A percentile compares a stretch with the other conserved stretches of the same genome.
Evolutionary conservation across 2,329 filamentous ascomycete genomes (phyloP).

Genomic region (Ophiostoma ips): DNA sequence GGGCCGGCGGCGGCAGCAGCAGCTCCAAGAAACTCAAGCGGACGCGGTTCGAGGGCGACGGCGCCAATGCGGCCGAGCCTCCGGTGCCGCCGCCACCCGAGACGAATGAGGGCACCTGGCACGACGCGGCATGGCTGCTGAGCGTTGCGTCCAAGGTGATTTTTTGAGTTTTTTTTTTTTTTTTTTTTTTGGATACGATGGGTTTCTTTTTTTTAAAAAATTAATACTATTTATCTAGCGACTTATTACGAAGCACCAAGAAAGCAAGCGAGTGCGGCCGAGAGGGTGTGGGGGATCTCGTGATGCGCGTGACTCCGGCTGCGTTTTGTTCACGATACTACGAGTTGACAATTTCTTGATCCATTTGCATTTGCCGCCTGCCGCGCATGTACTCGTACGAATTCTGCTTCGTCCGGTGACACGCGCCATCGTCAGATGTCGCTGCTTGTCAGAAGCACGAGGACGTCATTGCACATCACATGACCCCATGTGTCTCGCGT

Average conservation of each 20-base stretch:
- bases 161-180: constrained; percentile 25
- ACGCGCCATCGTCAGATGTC: neutral
- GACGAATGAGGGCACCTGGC: constrained; percentile 46
- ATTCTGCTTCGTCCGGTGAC: neutral
- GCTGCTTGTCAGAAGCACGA: neutral
- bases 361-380: too few species aligned
- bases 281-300: too few species aligned
- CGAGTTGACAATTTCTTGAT: too few species aligned
- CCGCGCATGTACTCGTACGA: too few species aligned
- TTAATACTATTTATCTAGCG: too few species aligned
- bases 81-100: constrained; percentile 34
- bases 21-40: neutral
- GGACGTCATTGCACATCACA: constrained; percentile 1
- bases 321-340: too few species aligned
- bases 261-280: too few species aligned
- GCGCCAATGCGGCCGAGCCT: constrained; percentile 28
- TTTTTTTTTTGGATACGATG: neutral
- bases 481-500: neutral
- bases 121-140: constrained; percentile 54
- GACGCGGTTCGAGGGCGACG: constrained; percentile 25
- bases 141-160: constrained; percentile 50
- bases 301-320: too few species aligned
- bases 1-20: neutral
- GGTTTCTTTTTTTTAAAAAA: neutral
- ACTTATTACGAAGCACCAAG: too few species aligned